Base-by-base conservation (phyloP, 2,329 filamentous ascomycete species). In the Fusarium denticulatum region DNA sequence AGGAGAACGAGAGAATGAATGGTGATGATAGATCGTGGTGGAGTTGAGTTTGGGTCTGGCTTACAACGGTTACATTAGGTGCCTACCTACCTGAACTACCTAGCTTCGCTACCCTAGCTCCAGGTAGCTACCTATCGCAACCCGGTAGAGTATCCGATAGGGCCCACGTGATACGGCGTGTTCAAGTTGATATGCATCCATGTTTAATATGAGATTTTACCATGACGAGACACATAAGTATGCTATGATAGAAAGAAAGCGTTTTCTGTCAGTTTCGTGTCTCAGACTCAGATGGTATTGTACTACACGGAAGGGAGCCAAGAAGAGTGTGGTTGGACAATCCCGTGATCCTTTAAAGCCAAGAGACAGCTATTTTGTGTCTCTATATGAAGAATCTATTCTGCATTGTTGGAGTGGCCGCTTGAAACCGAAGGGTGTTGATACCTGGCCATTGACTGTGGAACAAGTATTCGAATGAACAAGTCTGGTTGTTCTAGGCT, bases 51-150 rank as follows among this genome's bases (percentile, higher is more conserved):
- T 53, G 66, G 50, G 22, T 32, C 39, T 67, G 65, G 74, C 73
- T 75, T 75, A 77, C 65, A 77, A 72, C 75, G 73, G 73, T 72
- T 77, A 77, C 71, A 74, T 78, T 64, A 66, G 59, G 59, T 58
- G 45, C 64, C 62, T 64, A 40, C 49, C 39, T 65, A 60, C 45
- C 59, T 42, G 45, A 62, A 53, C 62, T 67, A 46, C 56, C 30
- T 64, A 46, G 36, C 36, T 37, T 20, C 16, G 30, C n/a, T 55
- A 28, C 12, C 59, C n/a, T 60, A 42, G 47, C 47, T 57, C 36
- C 16, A 57, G 47, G 47, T 61, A 60, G 57, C 36, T 60, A 67
- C 37, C 37, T 60, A 67, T 50, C 49, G 37, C 26, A 58, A 28
- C 56, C 61, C 32, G 66, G 60, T 24, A 68, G 11, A 53, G 53